Conservation (phyloP, 208 protist species). For the Leishmania turanica region DNA sequence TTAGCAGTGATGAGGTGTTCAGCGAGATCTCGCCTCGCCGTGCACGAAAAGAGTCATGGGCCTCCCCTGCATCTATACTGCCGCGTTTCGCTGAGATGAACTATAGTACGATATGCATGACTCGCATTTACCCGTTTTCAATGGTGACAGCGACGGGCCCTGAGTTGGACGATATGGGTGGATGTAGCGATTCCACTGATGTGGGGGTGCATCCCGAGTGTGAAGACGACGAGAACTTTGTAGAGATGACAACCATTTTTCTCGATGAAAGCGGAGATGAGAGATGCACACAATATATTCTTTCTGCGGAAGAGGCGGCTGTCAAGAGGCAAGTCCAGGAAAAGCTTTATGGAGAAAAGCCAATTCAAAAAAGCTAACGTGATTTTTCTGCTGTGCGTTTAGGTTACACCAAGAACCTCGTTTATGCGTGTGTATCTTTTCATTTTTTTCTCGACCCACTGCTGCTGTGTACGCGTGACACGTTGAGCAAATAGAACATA, state of each 20-base stretch:
- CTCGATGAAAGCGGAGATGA: conserved; percentile 2
- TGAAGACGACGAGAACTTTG: conserved; percentile 1
- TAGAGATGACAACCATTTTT: conserved; percentile 3
- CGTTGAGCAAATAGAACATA: not conserved
- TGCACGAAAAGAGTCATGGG: not conserved
- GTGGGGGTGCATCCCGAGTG: not conserved
- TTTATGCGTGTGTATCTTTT: not conserved
- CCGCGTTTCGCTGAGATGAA: conserved; percentile 9
- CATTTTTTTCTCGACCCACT: not conserved
- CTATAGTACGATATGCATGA: not conserved
- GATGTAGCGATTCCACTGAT: too few relatives aligned
- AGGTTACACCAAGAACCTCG: not conserved
- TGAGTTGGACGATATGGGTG: not conserved
- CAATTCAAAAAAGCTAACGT: not conserved
- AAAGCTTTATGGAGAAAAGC: conserved; percentile 3
- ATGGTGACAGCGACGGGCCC: too few relatives aligned
- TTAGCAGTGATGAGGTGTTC: conserved; percentile 20
- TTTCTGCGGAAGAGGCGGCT: conserved; percentile 8
- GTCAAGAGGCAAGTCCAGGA: conserved; percentile 11
- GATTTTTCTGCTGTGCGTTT: conserved; percentile 1
- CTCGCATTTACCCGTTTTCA: not conserved
- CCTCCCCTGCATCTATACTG: not conserved
- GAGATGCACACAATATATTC: conserved; percentile 4
- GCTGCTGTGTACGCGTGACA: not conserved
- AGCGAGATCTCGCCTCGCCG: not conserved